These are phyloP conservation scores for Exophiala xenobiotica DNA, from an alignment of 2,329 filamentous ascomycete genomes.

Conservation along the genomic window DNA sequence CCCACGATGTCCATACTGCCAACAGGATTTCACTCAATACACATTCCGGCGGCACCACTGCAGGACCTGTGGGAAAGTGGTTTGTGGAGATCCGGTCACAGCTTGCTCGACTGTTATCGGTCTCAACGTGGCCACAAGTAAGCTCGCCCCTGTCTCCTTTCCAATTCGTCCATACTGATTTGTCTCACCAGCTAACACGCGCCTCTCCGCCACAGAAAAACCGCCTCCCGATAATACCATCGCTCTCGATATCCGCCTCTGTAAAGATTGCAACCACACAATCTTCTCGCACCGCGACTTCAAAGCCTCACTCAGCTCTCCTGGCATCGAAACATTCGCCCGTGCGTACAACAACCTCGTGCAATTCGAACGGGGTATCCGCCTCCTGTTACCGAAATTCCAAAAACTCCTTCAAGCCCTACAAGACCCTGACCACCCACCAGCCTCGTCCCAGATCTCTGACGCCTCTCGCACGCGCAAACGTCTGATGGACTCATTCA, in stretches of 20 bases:
- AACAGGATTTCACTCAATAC: constrained; percentile 92
- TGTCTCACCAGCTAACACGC: constrained; percentile 22
- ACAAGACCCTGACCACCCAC: constrained; percentile 68
- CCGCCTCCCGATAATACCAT: constrained; percentile 47
- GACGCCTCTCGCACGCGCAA: constrained; percentile 90
- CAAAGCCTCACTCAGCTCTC: constrained; percentile 62
- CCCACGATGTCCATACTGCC: constrained; percentile 82
- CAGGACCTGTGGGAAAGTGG: constrained; percentile 85
- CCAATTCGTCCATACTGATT: constrained; percentile 24
- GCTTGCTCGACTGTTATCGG: constrained; percentile 81
- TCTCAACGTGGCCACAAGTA: constrained; percentile 69
- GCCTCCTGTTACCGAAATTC: constrained; percentile 76
- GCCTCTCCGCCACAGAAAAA: constrained; percentile 29
- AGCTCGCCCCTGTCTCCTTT: constrained; percentile 34
- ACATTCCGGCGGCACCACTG: constrained; percentile 93
- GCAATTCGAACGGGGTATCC: constrained; percentile 86
- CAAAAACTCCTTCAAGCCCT: constrained; percentile 72
- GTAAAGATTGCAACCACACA: constrained; percentile 77
- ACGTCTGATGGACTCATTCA: constrained; percentile 81
- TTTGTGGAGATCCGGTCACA: constrained; percentile 84
- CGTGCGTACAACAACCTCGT: constrained; percentile 78
- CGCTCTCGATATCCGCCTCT: constrained; percentile 83
- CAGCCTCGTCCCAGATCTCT: constrained; percentile 68
- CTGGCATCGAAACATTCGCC: constrained; percentile 56
- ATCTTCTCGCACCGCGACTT: constrained; percentile 77